These are phyloP conservation scores for Juglanconis juglandina DNA, from an alignment of 2,329 filamentous ascomycete species.

Conservation along the genomic window DNA sequence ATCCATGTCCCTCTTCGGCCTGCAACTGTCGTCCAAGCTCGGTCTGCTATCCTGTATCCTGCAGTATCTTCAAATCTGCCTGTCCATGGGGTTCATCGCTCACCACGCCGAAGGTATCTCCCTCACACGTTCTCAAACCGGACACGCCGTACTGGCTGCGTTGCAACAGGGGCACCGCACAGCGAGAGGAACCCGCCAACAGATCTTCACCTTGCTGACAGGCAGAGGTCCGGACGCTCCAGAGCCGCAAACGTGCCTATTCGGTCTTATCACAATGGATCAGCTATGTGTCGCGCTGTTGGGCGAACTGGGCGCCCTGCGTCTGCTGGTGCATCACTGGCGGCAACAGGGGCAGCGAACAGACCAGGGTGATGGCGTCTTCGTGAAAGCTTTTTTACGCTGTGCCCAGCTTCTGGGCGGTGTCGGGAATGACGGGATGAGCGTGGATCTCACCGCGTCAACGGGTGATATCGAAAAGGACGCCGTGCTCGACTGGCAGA, in stretches of 20 bases:
- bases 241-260: constrained; percentile 7
- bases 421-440: not conserved
- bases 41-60: constrained; percentile 17
- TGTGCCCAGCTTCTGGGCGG: constrained; percentile 10
- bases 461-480: constrained; percentile 7
- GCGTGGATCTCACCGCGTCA: not conserved
- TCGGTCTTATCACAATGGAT: constrained; percentile 3
- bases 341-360: not conserved
- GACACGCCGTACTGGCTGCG: constrained; percentile 1
- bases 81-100: constrained; percentile 3
- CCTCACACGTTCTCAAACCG: not conserved
- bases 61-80: constrained; percentile 19
- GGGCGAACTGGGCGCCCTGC: constrained; percentile 22
- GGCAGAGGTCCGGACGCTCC: constrained; percentile 7
- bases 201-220: constrained; percentile 22
- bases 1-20: constrained; percentile 19
- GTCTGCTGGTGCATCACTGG: constrained; percentile 16
- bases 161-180: constrained; percentile 8
- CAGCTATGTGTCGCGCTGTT: constrained; percentile 14
- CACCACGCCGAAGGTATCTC: not conserved
- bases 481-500: constrained; percentile 8
- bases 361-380: not conserved
- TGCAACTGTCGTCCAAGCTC: constrained; percentile 16
- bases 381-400: constrained; percentile 4
- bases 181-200: constrained; percentile 11